Percentiles rank a stretch among this genome's conserved stretches.
phyloP scores from a whole-genome alignment of 2,329 filamentous ascomycete genomes.

The Leptosphaerulina australis region DNA sequence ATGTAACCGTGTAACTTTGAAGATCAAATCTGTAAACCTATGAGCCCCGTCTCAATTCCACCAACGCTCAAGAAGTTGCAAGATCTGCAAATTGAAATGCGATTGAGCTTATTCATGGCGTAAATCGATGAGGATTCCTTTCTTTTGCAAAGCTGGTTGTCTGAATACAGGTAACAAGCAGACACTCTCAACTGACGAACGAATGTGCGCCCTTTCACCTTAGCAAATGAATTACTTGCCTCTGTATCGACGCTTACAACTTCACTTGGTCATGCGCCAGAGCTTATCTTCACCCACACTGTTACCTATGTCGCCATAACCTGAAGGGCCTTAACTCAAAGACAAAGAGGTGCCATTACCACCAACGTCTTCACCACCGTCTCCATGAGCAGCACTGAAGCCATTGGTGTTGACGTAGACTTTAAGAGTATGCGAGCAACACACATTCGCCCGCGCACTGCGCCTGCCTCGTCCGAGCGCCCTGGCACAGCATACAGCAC shows the following conservation, averaged over 20 bases:
- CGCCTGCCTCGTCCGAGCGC: slow-evolving; percentile 16
- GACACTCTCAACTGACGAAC: background rate
- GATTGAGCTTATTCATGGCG: background rate
- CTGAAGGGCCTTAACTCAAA: background rate
- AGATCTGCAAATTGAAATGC: slow-evolving; percentile 6
- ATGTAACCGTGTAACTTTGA: slow-evolving; percentile 12
- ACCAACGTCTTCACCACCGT: background rate
- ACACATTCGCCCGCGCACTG: slow-evolving; percentile 25
- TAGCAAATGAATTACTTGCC: slow-evolving; percentile 17
- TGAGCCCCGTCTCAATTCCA: slow-evolving; percentile 13
- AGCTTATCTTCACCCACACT: slow-evolving; percentile 8
- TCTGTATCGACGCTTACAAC: slow-evolving; percentile 12
- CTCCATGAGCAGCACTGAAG: background rate
- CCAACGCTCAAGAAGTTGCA: slow-evolving; percentile 1
- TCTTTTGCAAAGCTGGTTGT: background rate
- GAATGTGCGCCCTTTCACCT: background rate
- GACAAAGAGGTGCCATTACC: background rate
- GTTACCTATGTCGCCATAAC: slow-evolving; percentile 3
- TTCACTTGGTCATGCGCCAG: slow-evolving; percentile 11
- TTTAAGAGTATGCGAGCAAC: slow-evolving; percentile 25
- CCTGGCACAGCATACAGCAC: slow-evolving; percentile 29
- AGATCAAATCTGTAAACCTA: background rate
- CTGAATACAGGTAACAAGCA: background rate
- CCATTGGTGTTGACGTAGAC: no score
- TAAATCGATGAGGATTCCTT: slow-evolving; percentile 1